Base-by-base conservation (phyloP, 2,329 filamentous ascomycete species). In the Sclerotinia spermophila region DNA sequence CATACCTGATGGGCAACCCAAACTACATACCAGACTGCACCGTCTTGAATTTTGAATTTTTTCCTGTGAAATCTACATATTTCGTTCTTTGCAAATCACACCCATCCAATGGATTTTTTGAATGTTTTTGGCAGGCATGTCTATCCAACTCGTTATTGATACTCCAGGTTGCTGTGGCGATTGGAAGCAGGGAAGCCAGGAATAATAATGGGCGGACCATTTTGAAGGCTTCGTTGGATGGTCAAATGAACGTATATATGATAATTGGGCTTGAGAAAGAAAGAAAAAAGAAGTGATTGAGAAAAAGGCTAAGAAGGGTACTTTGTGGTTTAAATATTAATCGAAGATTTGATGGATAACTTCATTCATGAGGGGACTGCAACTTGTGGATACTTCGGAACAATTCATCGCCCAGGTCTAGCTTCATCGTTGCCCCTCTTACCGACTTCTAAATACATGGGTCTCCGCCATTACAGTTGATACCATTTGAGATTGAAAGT, bases 1-100 rank as follows among this genome's bases (percentile, higher is more conserved):
- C 6, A 42, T n/a, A 21, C 40, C 53, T 13, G 3, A 51, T 21
- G 19, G 3, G 15, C 55, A 45, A n/a, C 6, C 4, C 8, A 40
- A 40, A 21, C 5, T 19, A 40, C 68, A 56, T 73, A 76, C 76
- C 76, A 44, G 75, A 77, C 60, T 77, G 75, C 45, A 78, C 74
- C 30, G 75, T 77, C 30, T 71, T 74, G 42, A 74, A 78, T 53
- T 60, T 71, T 30, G 73, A 71, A 21, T 68, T 48, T 21, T 64
- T 69, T 21, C 71, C 71, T 42, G 55, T 51, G 24, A 33, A 15
- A 70, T 74, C 71, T 35, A 78, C 77, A 66, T 62, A 76, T 1
- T 76, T 38, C 11, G 77, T 77, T 44, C 60, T 62, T 24, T 71
- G 15, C 17, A 35, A 27, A 72, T 77, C 75, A 69, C 76, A 78